Evolutionary conservation across 129 eudicot species (phyloP), one percentile per base, ranked within the genome.

Genomic region (Smallanthus sonchifolius): DNA sequence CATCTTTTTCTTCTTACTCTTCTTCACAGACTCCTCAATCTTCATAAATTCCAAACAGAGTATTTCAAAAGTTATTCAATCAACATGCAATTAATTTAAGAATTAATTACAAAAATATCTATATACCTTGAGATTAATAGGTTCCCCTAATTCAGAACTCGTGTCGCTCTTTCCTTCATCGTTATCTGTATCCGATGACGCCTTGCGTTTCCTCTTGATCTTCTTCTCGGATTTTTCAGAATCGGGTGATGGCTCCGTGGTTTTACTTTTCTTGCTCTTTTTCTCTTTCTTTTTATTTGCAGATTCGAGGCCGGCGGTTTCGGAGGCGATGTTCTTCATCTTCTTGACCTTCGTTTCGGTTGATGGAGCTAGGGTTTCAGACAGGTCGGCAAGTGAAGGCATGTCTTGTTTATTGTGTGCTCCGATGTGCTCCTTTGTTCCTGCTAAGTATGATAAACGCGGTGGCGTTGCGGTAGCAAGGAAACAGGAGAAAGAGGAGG

Each of bases 141-240:
- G 91, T 69, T 87, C 96, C 5, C 83, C 87, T 20, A 74, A 48
- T 78, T 87, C 98, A 13, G 87, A 87, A 42, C 87, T 85, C 1
- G 97, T 88, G 5, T 89, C 93, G 77, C 96, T 92, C 79, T 75
- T 76, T 63, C 81, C 97, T 54, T 74, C 88, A 4, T 81, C 87
- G 28, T 65, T 84, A 40, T 65, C 79, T 2, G 87, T 82, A 35
- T 69, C 73, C 28, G 81, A 91, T 66, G 72, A 62, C 3, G 80
- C 83, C 81, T 91, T 90, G 5, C 97, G 85, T 83, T 90, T 94
- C 81, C 75, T 82, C 84, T 84, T 84, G 24, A 17, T 32, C 45
- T 61, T 81, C 63, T 84, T 82, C 62, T 84, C 83, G n/a, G 55
- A 81, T n/a, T 83, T 74, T 10, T 85, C 84, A 48, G 83, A 47